Evolutionary conservation across 352 stramenopile genomes (phyloP).

Genomic region (Phytophthora nicotianae): DNA sequence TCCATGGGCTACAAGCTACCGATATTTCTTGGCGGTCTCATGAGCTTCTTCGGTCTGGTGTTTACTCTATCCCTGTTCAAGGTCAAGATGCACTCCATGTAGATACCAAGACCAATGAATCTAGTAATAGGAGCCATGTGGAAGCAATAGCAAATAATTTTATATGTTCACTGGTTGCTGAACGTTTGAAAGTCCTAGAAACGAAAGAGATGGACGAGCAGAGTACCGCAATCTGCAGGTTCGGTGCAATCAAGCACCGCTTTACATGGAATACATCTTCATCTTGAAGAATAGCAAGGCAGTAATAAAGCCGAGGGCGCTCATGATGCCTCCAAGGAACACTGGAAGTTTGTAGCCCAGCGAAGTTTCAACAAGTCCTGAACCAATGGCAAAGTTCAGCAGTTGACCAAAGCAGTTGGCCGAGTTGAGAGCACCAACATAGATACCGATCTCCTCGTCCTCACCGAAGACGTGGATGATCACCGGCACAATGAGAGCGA

Average conservation of each 20-base stretch:
- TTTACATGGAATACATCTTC: slow-evolving; percentile 75
- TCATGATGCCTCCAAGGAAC: slow-evolving; percentile 67
- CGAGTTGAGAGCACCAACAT: slow-evolving; percentile 74
- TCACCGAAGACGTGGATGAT: slow-evolving; percentile 66
- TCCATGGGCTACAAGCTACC: slow-evolving; percentile 33
- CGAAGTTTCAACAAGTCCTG: slow-evolving; percentile 57
- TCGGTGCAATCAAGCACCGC: too few species aligned
- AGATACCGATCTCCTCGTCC: slow-evolving; percentile 57
- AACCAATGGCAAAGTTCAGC: slow-evolving; percentile 65
- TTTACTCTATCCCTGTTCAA: slow-evolving; percentile 52
- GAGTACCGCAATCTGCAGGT: not conserved
- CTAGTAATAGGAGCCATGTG: too few species aligned
- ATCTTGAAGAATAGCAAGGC: slow-evolving; percentile 60
- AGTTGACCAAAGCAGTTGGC: slow-evolving; percentile 69
- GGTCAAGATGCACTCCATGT: slow-evolving; percentile 51
- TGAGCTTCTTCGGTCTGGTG: slow-evolving; percentile 33
- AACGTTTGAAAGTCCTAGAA: not conserved
- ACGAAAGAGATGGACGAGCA: not conserved
- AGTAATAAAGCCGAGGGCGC: slow-evolving; percentile 55
- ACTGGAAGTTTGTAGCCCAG: slow-evolving; percentile 67
- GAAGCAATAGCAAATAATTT: not conserved
- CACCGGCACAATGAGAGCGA: slow-evolving; percentile 59
- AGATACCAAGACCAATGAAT: not conserved
- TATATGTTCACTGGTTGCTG: not conserved
- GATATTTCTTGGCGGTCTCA: slow-evolving; percentile 27